Base-by-base conservation (phyloP, 2,329 filamentous ascomycete genomes). In the Fusarium compactum region DNA sequence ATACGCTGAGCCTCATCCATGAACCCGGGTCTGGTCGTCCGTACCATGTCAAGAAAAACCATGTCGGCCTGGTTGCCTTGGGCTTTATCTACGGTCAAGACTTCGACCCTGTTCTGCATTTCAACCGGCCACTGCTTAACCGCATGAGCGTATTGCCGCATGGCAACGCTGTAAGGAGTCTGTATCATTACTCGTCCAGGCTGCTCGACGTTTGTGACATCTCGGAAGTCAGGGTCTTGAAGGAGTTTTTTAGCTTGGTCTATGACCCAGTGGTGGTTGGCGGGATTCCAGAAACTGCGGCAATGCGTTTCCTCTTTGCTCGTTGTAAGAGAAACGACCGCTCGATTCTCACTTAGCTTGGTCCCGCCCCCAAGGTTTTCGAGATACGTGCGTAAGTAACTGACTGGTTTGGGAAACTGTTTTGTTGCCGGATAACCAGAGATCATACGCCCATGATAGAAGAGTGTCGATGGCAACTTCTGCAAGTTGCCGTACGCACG, bases 11-110 rank as follows among this genome's bases (percentile, higher is more conserved):
- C 75, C 18, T 85, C 80, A 24, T 85, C 79, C 72, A 85, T 80
- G 52, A 85, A 85, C 0, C 76, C 78, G 0, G 81, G 80, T 1
- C 74, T 74, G 1, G 71, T 74, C 0, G 80, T 80, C n/a, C 81
- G 76, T 4, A 85, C 83, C 65, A 85, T 78, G 72, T 86, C 84
- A 0, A 86, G 76, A 34, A 85, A 81, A 0, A 85, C 82, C 8
- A 85, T 76, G 43, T 86, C 84, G 0, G 84, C 83, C 60, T 86
- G 82, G 16, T 84, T 82, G 0, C 84, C 84, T 41, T 85, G 84
- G 0, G 82, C 80, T 7, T 79, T 82, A 52, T 85, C 84, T 1
- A 85, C 79, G 0, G 83, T 86, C 20, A 84, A 67, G 0, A 83
- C 79, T 25, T 81, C 76, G 0, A 85, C 79, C 3, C 82, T 74